Evolutionary conservation across 129 eudicot genomes (phyloP).

Genomic region (Flaveria brownii): DNA sequence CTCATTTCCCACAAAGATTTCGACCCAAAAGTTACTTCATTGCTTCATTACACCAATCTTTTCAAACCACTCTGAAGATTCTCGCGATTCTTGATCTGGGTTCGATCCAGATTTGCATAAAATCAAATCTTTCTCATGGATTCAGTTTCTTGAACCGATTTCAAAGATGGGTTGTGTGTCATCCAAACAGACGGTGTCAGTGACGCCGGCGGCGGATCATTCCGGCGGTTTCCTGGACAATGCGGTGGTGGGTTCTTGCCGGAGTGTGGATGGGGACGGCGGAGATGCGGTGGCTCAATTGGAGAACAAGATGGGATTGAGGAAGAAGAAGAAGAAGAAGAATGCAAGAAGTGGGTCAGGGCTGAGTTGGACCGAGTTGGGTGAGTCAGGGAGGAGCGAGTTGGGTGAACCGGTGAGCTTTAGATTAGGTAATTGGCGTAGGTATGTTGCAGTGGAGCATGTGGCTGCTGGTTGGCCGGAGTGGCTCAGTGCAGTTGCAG

Average conservation of each 20-base stretch:
- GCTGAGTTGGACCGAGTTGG: conserved; percentile 62
- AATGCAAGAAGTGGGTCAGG: conserved; percentile 60
- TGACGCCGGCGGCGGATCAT: conserved; percentile 77
- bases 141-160: conserved; percentile 20
- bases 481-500: conserved; percentile 87
- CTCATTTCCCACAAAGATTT: conserved; percentile 17
- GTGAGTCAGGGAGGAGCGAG: conserved; percentile 72
- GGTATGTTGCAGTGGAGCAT: conserved; percentile 67
- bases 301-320: conserved; percentile 37
- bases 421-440: conserved; percentile 73
- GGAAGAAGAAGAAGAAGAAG: conserved; percentile 44
- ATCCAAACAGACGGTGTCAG: conserved; percentile 78
- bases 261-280: conserved; percentile 46
- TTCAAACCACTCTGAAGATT: conserved; percentile 24
- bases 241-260: conserved; percentile 54
- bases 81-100: conserved; percentile 45
- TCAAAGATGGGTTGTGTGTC: conserved; percentile 80
- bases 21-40: background rate
- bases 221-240: conserved; percentile 68
- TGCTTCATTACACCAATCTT: background rate
- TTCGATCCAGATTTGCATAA: conserved; percentile 25
- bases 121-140: conserved; percentile 15
- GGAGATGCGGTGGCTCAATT: conserved; percentile 49
- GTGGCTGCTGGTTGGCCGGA: conserved; percentile 99
- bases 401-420: conserved; percentile 71